Conservation (phyloP, 768 basidiomycete species). For the Tulasnella sp. region DNA sequence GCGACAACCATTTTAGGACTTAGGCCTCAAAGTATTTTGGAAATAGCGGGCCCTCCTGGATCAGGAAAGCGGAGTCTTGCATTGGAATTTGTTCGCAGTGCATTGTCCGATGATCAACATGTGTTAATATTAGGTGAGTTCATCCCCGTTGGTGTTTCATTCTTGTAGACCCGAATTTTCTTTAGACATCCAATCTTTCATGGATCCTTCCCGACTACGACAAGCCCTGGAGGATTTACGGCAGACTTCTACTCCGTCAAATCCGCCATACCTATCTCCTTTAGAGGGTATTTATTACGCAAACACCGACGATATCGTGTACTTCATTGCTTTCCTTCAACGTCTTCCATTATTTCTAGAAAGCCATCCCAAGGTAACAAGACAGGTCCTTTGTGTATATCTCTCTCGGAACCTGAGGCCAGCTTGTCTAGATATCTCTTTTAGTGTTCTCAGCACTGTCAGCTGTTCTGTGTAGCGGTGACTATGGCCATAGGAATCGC, state of each 20-base stretch:
- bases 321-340: slow-evolving; percentile 7
- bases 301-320: too few species aligned
- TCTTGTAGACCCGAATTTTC: background rate
- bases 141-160: background rate
- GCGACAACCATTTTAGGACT: background rate
- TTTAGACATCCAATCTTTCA: slow-evolving; percentile 2
- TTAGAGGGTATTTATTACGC: too few species aligned
- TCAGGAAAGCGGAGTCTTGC: slow-evolving; percentile 10
- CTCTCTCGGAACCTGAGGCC: too few species aligned
- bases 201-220: slow-evolving; percentile 8
- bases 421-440: too few species aligned
- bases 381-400: too few species aligned
- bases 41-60: slow-evolving; percentile 7
- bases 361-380: background rate
- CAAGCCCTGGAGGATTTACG: too few species aligned
- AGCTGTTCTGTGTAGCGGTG: too few species aligned
- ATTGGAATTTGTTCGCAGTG: slow-evolving; percentile 9
- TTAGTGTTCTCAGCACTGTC: too few species aligned
- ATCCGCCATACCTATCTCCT: too few species aligned
- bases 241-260: too few species aligned
- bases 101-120: background rate
- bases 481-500: slow-evolving; percentile 4
- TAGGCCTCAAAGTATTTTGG: slow-evolving; percentile 2
- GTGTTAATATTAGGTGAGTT: slow-evolving; percentile 2
- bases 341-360: slow-evolving; percentile 4